Base-by-base conservation (phyloP, 257 asterid genomes). In the Datura wrightii region DNA sequence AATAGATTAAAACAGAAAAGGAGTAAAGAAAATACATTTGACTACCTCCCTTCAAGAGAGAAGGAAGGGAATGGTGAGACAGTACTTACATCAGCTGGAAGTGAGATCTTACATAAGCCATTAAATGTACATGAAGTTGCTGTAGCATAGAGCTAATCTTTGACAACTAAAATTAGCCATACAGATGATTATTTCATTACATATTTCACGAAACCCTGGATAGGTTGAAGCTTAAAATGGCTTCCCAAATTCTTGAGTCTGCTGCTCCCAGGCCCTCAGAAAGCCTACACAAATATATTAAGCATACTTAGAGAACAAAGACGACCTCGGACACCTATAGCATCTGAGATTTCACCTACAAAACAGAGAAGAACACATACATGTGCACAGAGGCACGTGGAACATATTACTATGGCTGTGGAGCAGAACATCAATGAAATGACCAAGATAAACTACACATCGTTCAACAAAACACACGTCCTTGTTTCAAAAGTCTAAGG, bases 201-300 rank as follows among this genome's bases (percentile, higher is more conserved):
- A 39, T 52, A 76, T 74, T 31, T 76, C 44, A 76, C 10, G 46
- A 31, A 76, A 82, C 46, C 37, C 52, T 48, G 79, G 18, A 34
- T 24, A 62, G 52, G 79, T 31, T 8, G 48, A 10, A 48, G 85
- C 85, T 90, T 89, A 90, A 85, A 90, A 90, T 71, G 93, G 93
- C 78, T 88, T 92, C 67, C 90, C 90, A 24, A 86, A 92, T 81
- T 92, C 92, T 83, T 90, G 92, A 2, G 89, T 37, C 81, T 89
- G 94, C 89, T 88, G 93, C 89, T 90, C 92, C 94, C 94, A 90
- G 71, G 86, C 58, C 80, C 90, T 82, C 85, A 92, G 82, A 54
- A 92, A 86, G 87, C 94, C 94, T 90, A 63, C 87, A 79, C 62
- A 53, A 74, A 71, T 55, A 48, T 37, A 60, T 54, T 53, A 34